Evolutionary conservation across 495 filamentous ascomycete species (phyloP).

Genomic region (Aspergillus baeticus): DNA sequence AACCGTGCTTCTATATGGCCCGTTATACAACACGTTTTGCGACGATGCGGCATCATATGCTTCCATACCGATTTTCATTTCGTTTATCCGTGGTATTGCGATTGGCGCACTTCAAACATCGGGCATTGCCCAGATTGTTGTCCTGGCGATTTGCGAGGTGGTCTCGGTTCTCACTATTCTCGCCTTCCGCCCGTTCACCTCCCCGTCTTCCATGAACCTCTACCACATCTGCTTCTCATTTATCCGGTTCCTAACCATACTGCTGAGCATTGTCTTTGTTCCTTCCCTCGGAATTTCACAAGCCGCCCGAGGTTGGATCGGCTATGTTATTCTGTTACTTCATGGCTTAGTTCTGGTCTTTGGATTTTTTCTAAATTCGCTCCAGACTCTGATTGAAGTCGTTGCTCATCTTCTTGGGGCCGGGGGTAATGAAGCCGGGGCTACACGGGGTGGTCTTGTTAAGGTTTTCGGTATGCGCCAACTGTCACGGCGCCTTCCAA

Average conservation of each 20-base stretch:
- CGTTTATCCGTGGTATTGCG: conserved; percentile 80
- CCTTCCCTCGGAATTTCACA: conserved; percentile 76
- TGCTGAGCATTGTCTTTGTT: conserved; percentile 85
- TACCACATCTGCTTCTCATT: conserved; percentile 85
- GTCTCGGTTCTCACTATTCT: conserved; percentile 84
- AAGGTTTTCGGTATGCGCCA: conserved; percentile 93
- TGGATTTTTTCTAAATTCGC: conserved; percentile 88
- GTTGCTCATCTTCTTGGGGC: conserved; percentile 75
- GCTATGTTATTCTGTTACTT: conserved; percentile 84
- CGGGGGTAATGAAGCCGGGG: conserved; percentile 71
- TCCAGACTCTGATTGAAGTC: conserved; percentile 88
- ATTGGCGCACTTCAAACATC: conserved; percentile 91
- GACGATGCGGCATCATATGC: conserved; percentile 89
- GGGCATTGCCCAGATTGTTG: conserved; percentile 85
- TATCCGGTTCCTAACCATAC: conserved; percentile 72
- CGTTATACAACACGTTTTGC: conserved; percentile 95
- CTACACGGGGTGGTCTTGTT: conserved; percentile 80
- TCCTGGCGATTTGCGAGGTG: conserved; percentile 92
- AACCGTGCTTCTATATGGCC: conserved; percentile 86
- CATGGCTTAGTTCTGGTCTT: conserved; percentile 87
- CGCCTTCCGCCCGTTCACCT: conserved; percentile 85
- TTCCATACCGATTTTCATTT: conserved; percentile 78
- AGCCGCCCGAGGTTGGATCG: conserved; percentile 86
- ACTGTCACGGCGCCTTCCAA: conserved; percentile 71
- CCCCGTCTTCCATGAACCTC: conserved; percentile 94